Evolutionary conservation across 208 protist genomes (phyloP).

Genomic region (Crithidia bombi): DNA sequence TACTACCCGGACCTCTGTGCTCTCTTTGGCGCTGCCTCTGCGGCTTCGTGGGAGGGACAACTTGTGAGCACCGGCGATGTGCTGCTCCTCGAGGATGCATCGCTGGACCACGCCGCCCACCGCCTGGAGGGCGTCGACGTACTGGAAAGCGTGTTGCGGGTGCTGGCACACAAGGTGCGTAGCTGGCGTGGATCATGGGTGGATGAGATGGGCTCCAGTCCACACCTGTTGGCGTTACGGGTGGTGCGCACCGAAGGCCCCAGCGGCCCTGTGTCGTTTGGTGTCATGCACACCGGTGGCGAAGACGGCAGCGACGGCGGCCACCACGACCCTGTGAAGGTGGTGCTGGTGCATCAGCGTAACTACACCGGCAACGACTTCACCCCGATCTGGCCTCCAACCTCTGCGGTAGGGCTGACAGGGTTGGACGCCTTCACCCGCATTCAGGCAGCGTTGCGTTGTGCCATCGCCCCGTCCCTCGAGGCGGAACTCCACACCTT

Average conservation of each 20-base stretch:
- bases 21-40: conserved; percentile 37
- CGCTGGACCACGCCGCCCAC: conserved; percentile 20
- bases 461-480: conserved; percentile 24
- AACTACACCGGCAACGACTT: conserved; percentile 23
- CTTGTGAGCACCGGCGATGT: conserved; percentile 76
- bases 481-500: conserved; percentile 38
- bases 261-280: conserved; percentile 3
- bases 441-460: conserved; percentile 20
- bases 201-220: conserved; percentile 26
- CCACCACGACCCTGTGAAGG: conserved; percentile 23
- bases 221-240: conserved; percentile 48
- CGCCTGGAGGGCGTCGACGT: conserved; percentile 44
- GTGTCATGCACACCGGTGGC: conserved; percentile 9
- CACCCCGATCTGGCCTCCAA: conserved; percentile 60
- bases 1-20: conserved; percentile 52
- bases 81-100: conserved; percentile 34
- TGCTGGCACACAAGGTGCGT: conserved; percentile 32
- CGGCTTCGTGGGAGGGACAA: conserved; percentile 42
- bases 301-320: no score
- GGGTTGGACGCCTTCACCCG: conserved; percentile 15
- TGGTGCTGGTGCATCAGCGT: conserved; percentile 45
- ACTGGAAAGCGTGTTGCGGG: conserved; percentile 30
- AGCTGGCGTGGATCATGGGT: conserved; percentile 29
- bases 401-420: background rate
- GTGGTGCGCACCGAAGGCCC: conserved; percentile 27